Percentiles rank a stretch among this genome's conserved stretches.
Evolutionary conservation across 805 yeast genomes (phyloP).

Genomic region (Schwanniomyces yamadae): DNA sequence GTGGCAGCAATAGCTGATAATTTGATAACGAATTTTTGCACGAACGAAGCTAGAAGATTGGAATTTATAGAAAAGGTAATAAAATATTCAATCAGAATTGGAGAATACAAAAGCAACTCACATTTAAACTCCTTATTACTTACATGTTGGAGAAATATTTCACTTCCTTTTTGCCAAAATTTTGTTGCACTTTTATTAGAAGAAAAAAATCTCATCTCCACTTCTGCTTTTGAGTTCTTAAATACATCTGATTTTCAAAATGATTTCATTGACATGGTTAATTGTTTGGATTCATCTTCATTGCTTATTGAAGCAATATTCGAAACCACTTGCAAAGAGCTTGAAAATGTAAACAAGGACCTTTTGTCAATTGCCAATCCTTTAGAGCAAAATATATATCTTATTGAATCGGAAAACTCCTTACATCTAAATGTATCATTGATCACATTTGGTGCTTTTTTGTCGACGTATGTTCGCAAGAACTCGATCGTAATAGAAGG

Average conservation of each 20-base stretch:
- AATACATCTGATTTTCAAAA: constrained; percentile 2
- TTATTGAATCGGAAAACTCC: constrained; percentile 11
- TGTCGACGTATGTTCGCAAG: constrained; percentile 3
- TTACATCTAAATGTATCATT: constrained; percentile 7
- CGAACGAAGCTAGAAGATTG: constrained; percentile 8
- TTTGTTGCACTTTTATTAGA: no score
- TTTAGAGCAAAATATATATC: constrained; percentile 40
- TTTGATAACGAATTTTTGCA: constrained; percentile 12
- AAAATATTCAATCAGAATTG: constrained; percentile 1
- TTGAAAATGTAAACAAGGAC: constrained; percentile 11
- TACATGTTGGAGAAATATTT: constrained; percentile 16
- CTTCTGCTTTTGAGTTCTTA: constrained; percentile 14
- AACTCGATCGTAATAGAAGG: not conserved
- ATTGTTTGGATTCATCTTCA: constrained; percentile 8
- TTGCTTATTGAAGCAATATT: constrained; percentile 25
- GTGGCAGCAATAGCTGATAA: constrained; percentile 17
- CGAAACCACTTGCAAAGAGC: constrained; percentile 12
- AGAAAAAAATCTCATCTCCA: no score
- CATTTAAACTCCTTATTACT: constrained; percentile 1
- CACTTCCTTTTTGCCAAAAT: constrained; percentile 6
- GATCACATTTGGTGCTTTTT: constrained; percentile 15
- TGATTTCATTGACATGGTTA: constrained; percentile 12
- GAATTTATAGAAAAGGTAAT: constrained; percentile 15
- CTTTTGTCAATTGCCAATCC: constrained; percentile 49
- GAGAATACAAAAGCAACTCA: not conserved